A percentile compares a stretch with the other conserved stretches of the same genome.
Conservation (phyloP, 305 asterid species). For the Fraxinus velutina region DNA sequence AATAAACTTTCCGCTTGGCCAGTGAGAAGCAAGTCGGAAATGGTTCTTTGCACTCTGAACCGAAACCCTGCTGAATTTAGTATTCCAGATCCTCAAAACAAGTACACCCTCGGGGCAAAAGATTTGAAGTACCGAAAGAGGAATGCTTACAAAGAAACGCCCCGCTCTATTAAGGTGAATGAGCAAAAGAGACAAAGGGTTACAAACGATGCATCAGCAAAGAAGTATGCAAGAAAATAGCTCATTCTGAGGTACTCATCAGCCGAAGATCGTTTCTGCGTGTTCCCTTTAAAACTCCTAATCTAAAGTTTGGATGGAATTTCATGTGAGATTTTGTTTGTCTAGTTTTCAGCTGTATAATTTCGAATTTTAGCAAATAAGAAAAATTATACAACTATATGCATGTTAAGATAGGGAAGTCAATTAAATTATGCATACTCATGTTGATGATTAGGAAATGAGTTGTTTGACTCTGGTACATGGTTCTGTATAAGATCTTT, state of each 20-base stretch:
- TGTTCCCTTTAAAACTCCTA: background rate
- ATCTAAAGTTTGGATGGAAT: background rate
- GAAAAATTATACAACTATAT: background rate
- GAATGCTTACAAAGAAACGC: constrained; percentile 26
- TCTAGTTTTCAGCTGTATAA: background rate
- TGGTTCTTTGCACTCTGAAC: constrained; percentile 47
- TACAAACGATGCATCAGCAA: constrained; percentile 27
- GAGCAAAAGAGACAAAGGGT: constrained; percentile 39
- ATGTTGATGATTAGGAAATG: background rate
- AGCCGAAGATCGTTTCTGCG: background rate
- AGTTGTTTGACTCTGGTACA: background rate
- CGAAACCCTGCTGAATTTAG: constrained; percentile 75
- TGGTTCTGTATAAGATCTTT: background rate
- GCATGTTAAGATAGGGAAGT: background rate
- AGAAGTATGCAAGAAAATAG: constrained; percentile 28
- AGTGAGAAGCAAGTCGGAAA: constrained; percentile 10
- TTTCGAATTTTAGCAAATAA: background rate
- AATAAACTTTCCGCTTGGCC: constrained; percentile 8
- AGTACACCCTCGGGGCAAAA: constrained; percentile 47
- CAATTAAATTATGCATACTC: background rate
- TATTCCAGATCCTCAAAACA: constrained; percentile 46
- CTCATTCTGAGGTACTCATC: background rate
- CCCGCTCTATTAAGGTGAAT: constrained; percentile 18
- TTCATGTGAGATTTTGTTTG: background rate
- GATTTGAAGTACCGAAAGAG: constrained; percentile 42